These are phyloP conservation scores for Ceratobasidium theobromae DNA, from an alignment of 1,284 basidiomycete genomes.

Conservation along the genomic window DNA sequence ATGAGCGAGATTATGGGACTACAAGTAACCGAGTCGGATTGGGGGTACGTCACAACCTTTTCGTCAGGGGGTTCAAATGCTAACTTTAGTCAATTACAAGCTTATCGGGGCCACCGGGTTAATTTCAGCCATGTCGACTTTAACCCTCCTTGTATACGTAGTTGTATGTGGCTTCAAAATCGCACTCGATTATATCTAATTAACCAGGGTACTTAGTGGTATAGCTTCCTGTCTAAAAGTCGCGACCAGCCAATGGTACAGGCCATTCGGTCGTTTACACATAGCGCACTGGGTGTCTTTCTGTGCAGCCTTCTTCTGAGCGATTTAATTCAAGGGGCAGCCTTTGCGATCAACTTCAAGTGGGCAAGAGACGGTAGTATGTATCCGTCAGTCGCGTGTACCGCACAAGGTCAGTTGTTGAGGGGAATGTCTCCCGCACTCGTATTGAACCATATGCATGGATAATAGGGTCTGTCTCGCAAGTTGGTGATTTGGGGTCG, in stretches of 20 bases:
- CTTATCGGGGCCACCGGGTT: neutral
- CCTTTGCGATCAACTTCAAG: slow-evolving; percentile 20
- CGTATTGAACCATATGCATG: neutral
- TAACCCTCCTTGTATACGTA: neutral
- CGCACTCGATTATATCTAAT: too few relatives aligned
- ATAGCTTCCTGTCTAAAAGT: neutral
- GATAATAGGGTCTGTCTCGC: slow-evolving; percentile 14
- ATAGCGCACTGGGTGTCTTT: slow-evolving; percentile 6
- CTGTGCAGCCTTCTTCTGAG: slow-evolving; percentile 8
- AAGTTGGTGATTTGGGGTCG: slow-evolving; percentile 14
- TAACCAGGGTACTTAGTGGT: too few relatives aligned
- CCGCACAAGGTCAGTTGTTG: slow-evolving; percentile 12
- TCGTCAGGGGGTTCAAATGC: too few relatives aligned
- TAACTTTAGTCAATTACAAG: too few relatives aligned
- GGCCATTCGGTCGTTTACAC: slow-evolving; percentile 3
- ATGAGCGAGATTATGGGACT: neutral
- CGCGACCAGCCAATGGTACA: neutral
- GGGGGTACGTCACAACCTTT: neutral
- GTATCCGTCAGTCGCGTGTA: slow-evolving; percentile 3
- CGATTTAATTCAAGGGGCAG: slow-evolving; percentile 10
- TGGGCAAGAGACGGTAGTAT: slow-evolving; percentile 10
- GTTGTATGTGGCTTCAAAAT: neutral
- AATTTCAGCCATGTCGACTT: slow-evolving; percentile 4
- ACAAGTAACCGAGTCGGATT: neutral
- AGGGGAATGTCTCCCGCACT: neutral